Evolutionary conservation across 75 land plant species (phyloP).

Genomic region (Sequoiadendron giganteum): DNA sequence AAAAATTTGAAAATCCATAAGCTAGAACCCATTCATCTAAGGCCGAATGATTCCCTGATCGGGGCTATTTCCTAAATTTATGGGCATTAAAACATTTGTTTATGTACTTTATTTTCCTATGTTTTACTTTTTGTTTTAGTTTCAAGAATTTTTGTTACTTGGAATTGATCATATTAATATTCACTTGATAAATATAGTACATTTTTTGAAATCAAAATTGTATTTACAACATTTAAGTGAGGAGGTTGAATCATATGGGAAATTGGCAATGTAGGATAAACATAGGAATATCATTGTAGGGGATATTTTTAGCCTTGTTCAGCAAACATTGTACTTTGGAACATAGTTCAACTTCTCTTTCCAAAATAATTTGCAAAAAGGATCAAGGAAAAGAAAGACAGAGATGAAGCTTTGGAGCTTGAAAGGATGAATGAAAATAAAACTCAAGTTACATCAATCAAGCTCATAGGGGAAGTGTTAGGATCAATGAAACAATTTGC

Average conservation of each 20-base stretch:
- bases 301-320: constrained; percentile 37
- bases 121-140: too few species aligned
- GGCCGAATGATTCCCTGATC: too few species aligned
- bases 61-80: too few species aligned
- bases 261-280: neutral
- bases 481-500: constrained; percentile 1
- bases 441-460: neutral
- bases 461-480: neutral
- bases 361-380: constrained; percentile 70
- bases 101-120: too few species aligned
- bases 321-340: constrained; percentile 92
- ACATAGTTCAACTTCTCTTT: constrained; percentile 87
- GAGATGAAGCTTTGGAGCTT: neutral
- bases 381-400: constrained; percentile 26
- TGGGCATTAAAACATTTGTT: too few species aligned
- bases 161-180: too few species aligned
- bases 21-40: too few species aligned
- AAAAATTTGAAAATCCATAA: too few species aligned
- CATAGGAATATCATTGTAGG: neutral
- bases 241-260: neutral
- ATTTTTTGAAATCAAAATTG: too few species aligned
- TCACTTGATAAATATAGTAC: too few species aligned
- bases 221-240: too few species aligned
- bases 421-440: neutral
- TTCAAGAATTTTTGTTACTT: too few species aligned